Evolutionary conservation across 208 protist species (phyloP).

Genomic region (Leishmania turanica): DNA sequence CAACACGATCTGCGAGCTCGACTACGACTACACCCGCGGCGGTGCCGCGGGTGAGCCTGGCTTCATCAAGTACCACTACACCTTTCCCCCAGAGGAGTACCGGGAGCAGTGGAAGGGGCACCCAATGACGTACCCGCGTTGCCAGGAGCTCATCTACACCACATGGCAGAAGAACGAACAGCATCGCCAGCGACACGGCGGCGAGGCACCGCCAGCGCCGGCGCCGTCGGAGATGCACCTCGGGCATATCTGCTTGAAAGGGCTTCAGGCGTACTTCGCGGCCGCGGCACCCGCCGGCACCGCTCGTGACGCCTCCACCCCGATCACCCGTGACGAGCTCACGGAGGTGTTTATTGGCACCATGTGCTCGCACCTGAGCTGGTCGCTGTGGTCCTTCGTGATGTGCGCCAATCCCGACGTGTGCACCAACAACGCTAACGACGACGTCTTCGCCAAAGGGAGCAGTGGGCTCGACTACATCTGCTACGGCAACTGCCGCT

Average conservation of each 20-base stretch:
- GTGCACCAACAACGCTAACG: conserved; percentile 50
- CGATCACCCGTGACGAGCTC: conserved; percentile 56
- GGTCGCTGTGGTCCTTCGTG: conserved; percentile 80
- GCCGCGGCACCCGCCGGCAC: neutral
- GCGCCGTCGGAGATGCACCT: conserved; percentile 18
- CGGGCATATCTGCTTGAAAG: conserved; percentile 37
- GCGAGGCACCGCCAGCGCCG: conserved; percentile 4
- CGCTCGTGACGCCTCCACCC: conserved; percentile 10
- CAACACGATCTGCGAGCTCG: conserved; percentile 87
- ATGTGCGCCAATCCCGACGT: conserved; percentile 68
- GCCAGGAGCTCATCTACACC: conserved; percentile 71
- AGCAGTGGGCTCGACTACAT: conserved; percentile 87
- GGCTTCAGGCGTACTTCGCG: conserved; percentile 39
- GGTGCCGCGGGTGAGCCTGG: conserved; percentile 65
- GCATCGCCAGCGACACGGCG: conserved; percentile 9
- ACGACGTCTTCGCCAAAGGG: conserved; percentile 62
- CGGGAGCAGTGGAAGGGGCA: conserved; percentile 49
- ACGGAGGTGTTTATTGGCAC: conserved; percentile 79
- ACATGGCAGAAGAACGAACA: conserved; percentile 41
- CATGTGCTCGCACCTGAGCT: conserved; percentile 75
- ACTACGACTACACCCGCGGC: conserved; percentile 85
- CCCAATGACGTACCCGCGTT: conserved; percentile 71
- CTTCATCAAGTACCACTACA: conserved; percentile 80
- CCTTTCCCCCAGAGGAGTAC: conserved; percentile 55
- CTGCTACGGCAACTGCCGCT: conserved; percentile 73